phyloP scores from a whole-genome alignment of 257 asterid species.

The Solanum commersonii region DNA sequence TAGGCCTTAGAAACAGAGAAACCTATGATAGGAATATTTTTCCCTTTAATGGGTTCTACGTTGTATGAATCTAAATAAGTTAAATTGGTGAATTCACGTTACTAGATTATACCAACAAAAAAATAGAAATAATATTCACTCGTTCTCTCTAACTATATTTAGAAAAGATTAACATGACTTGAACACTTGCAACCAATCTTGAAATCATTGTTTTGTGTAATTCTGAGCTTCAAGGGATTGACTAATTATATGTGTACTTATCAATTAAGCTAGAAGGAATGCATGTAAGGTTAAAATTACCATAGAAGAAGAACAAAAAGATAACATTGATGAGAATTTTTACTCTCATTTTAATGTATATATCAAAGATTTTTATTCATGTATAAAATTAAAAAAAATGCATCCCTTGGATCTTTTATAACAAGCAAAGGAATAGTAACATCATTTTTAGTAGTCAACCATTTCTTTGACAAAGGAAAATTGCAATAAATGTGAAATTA shows the following conservation, averaged over 20 bases:
- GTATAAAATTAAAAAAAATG: neutral
- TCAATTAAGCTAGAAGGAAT: neutral
- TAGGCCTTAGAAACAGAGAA: neutral
- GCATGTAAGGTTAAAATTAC: neutral
- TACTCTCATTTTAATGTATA: neutral
- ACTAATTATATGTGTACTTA: neutral
- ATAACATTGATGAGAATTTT: neutral
- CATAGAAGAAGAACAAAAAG: neutral
- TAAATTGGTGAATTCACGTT: neutral
- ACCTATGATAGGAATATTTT: neutral
- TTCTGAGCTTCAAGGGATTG: neutral
- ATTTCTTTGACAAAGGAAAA: neutral
- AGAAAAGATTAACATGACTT: neutral
- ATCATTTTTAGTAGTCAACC: neutral
- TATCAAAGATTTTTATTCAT: neutral
- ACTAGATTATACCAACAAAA: neutral
- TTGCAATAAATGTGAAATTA: neutral
- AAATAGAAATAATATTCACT: neutral
- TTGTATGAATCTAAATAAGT: neutral
- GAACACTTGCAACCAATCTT: neutral
- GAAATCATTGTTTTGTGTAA: neutral
- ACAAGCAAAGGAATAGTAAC: neutral
- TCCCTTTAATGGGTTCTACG: neutral
- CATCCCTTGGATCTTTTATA: neutral
- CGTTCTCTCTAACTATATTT: neutral